These are phyloP conservation scores for Fusarium protoensiforme DNA, from an alignment of 2,329 filamentous ascomycete species.

Conservation along the genomic window DNA sequence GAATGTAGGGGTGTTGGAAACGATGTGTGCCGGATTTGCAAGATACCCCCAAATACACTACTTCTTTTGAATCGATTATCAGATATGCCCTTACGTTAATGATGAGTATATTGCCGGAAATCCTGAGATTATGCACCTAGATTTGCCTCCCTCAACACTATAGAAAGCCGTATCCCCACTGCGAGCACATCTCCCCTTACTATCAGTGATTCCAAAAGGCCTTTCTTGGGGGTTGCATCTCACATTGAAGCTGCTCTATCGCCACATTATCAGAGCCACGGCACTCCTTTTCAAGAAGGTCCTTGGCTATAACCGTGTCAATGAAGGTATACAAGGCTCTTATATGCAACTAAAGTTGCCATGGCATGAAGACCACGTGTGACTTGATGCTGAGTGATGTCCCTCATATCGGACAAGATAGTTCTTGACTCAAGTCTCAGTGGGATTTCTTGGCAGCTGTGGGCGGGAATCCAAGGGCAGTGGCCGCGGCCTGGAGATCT, in stretches of 20 bases:
- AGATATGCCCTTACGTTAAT: neutral
- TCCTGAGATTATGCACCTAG: neutral
- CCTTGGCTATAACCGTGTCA: neutral
- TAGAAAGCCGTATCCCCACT: neutral
- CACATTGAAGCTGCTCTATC: neutral
- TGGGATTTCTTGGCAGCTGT: neutral
- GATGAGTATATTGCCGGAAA: neutral
- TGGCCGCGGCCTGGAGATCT: slow-evolving; percentile 43
- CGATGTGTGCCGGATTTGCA: slow-evolving; percentile 8
- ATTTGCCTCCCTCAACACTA: too few species aligned
- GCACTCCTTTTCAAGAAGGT: neutral
- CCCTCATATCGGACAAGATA: neutral
- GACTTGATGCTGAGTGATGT: neutral
- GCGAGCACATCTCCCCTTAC: neutral
- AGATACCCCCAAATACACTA: slow-evolving; percentile 36
- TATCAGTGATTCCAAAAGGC: neutral
- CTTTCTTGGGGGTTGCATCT: neutral
- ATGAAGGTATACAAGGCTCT: neutral
- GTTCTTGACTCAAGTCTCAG: neutral
- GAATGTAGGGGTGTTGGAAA: neutral
- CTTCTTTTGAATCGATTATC: neutral
- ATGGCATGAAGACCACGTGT: neutral
- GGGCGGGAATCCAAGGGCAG: slow-evolving; percentile 38
- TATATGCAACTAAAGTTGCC: neutral
- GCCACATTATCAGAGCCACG: neutral